Conservation (phyloP, 257 asterid species). For the Prunella vulgaris region DNA sequence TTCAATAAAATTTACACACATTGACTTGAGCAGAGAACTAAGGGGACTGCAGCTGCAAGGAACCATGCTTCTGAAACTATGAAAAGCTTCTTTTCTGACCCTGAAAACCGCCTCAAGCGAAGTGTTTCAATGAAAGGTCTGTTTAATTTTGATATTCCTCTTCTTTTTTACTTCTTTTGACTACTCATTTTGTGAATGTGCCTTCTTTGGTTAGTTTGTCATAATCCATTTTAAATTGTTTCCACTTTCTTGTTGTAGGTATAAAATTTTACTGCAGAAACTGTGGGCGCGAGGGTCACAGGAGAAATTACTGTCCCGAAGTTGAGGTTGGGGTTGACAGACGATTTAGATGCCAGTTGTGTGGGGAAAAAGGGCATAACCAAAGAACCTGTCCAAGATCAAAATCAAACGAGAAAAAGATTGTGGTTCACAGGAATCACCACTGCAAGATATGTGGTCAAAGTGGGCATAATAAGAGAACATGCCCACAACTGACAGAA, state of each 20-base stretch:
- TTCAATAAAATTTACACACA: background rate
- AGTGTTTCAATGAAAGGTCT: constrained; percentile 86
- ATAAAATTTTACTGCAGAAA: constrained; percentile 62
- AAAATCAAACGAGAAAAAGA: constrained; percentile 30
- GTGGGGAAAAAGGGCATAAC: constrained; percentile 90
- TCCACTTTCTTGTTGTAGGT: constrained; percentile 37
- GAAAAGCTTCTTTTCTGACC: constrained; percentile 74
- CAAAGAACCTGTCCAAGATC: constrained; percentile 67
- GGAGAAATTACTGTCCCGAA: constrained; percentile 79
- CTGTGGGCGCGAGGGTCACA: constrained; percentile 86
- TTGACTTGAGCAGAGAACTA: constrained; percentile 47
- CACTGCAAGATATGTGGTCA: constrained; percentile 63
- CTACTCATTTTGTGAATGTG: background rate
- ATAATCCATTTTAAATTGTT: background rate
- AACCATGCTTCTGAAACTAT: constrained; percentile 81
- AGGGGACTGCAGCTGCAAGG: constrained; percentile 80
- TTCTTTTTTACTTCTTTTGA: background rate
- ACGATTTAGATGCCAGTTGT: constrained; percentile 59
- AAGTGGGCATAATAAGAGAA: constrained; percentile 65
- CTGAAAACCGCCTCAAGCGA: constrained; percentile 84
- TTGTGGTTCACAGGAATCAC: constrained; percentile 33
- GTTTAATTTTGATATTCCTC: background rate
- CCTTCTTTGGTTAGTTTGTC: background rate
- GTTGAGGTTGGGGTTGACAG: constrained; percentile 31
- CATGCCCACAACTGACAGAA: constrained; percentile 50